Conservation (phyloP, 805 yeast species). For the Yarrowia sp. region DNA sequence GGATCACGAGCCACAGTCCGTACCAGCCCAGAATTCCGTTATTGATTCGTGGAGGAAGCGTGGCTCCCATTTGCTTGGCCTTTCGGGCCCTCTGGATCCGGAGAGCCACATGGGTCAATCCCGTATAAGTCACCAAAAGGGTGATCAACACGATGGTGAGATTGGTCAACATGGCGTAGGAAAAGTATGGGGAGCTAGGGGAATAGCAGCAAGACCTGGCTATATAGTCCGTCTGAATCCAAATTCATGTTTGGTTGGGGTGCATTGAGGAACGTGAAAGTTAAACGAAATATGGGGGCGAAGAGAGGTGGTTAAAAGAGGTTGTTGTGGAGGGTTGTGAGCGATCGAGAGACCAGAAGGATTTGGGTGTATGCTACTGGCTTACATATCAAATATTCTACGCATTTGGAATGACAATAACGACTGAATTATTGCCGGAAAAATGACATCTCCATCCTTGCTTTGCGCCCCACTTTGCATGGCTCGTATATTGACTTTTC, state of each 20-base stretch:
- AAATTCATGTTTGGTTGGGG: not conserved
- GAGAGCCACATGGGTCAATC: not conserved
- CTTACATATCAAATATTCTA: too few species aligned
- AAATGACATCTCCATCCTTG: not conserved
- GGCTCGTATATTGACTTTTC: not conserved
- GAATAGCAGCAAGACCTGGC: not conserved
- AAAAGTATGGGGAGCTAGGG: not conserved
- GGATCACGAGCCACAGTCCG: not conserved
- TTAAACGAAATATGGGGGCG: not conserved
- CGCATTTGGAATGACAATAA: not conserved
- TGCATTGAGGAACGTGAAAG: not conserved
- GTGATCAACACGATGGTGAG: not conserved
- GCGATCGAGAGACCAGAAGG: not conserved
- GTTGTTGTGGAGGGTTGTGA: not conserved
- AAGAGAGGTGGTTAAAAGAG: not conserved
- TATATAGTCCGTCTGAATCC: not conserved
- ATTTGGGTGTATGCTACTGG: too few species aligned
- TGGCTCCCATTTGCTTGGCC: slow-evolving; percentile 15
- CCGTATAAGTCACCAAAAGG: not conserved
- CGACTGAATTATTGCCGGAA: not conserved
- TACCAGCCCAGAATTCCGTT: slow-evolving; percentile 22
- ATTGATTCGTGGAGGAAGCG: not conserved
- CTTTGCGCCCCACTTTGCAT: not conserved
- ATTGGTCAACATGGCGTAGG: slow-evolving; percentile 4
- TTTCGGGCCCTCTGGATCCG: not conserved